Evolutionary conservation across 306 rosid genomes (phyloP), one percentile per base, ranked within the genome.

Genomic region (Glycine soja): DNA sequence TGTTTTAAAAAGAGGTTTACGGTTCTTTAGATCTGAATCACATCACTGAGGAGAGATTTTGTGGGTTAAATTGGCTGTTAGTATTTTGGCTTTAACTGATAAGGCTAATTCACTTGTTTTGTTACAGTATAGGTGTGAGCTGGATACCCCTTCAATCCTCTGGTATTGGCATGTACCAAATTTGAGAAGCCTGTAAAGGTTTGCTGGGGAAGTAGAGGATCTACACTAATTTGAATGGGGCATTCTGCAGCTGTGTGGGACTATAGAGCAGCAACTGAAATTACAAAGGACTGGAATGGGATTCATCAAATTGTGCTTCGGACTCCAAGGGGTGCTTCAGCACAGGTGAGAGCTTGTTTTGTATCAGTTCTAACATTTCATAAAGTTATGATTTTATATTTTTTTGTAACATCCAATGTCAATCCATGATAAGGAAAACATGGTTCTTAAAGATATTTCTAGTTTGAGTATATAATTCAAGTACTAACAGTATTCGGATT

Each of bases 191-290:
- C 76, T 57, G 18, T 45, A 4, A 38, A 7, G 43, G 43, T 50
- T 72, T 72, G 34, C 65, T 73, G 32, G 42, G 30, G 58, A 58
- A 66, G 70, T 14, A 36, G 74, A 74, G 64, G 62, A 72, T 75
- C 67, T 74, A 47, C 71, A 46, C 64, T 72, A 43, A 74, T 34
- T 54, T 72, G 83, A 73, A 95, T 93, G 97, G 90, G 94, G 83
- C 95, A 91, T 87, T 90, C 97, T 59, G 97, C 97, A 81, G 91
- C 92, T 48, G 88, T 91, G 6, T 93, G 99, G 92, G 92, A 93
- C 69, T 78, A 59, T 76, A 90, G 84, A 84, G 91, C 94, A 74
- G 99, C 96, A 70, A 75, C 65, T 65, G 94, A 89, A 86, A 91
- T 88, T 34, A 72, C 89, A 51, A 89, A 89, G 81, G 99, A 91